Evolutionary conservation across 2,329 filamentous ascomycete species (phyloP).

Genomic region (Cladophialophora psammophila): DNA sequence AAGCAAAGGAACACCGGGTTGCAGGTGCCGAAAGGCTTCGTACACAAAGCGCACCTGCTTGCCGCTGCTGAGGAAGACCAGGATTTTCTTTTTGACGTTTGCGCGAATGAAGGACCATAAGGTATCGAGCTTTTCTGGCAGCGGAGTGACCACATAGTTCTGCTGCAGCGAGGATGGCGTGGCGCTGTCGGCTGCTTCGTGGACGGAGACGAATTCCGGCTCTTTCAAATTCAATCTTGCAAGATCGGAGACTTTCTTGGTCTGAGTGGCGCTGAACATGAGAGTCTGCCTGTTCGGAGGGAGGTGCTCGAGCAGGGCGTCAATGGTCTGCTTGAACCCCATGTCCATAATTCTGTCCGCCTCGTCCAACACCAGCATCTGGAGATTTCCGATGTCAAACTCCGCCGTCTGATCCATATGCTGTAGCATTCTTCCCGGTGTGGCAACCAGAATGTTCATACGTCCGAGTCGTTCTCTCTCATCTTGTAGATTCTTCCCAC

Average conservation of each 20-base stretch:
- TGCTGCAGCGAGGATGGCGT: slow-evolving; percentile 87
- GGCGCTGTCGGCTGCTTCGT: slow-evolving; percentile 78
- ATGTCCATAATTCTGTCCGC: slow-evolving; percentile 97
- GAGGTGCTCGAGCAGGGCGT: slow-evolving; percentile 91
- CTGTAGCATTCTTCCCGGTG: slow-evolving; percentile 92
- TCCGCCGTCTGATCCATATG: slow-evolving; percentile 93
- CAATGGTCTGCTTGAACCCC: slow-evolving; percentile 89
- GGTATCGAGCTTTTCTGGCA: slow-evolving; percentile 89
- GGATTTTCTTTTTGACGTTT: slow-evolving; percentile 90
- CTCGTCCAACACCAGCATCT: slow-evolving; percentile 93
- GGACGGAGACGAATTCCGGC: slow-evolving; percentile 93
- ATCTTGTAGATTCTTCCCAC: slow-evolving; percentile 87
- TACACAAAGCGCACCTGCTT: slow-evolving; percentile 98
- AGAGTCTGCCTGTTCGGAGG: slow-evolving; percentile 87
- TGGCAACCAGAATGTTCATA: slow-evolving; percentile 98
- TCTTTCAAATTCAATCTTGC: slow-evolving; percentile 86
- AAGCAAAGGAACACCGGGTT: slow-evolving; percentile 90
- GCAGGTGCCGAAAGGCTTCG: slow-evolving; percentile 89
- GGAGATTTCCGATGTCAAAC: slow-evolving; percentile 87
- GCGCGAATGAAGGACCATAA: slow-evolving; percentile 91
- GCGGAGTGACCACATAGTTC: slow-evolving; percentile 84
- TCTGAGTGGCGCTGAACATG: slow-evolving; percentile 95
- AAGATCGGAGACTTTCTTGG: slow-evolving; percentile 89
- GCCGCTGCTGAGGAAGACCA: slow-evolving; percentile 92
- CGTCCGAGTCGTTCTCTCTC: slow-evolving; percentile 82